Evolutionary conservation across 495 filamentous ascomycete genomes (phyloP).

Genomic region (Neurospora sp.): DNA sequence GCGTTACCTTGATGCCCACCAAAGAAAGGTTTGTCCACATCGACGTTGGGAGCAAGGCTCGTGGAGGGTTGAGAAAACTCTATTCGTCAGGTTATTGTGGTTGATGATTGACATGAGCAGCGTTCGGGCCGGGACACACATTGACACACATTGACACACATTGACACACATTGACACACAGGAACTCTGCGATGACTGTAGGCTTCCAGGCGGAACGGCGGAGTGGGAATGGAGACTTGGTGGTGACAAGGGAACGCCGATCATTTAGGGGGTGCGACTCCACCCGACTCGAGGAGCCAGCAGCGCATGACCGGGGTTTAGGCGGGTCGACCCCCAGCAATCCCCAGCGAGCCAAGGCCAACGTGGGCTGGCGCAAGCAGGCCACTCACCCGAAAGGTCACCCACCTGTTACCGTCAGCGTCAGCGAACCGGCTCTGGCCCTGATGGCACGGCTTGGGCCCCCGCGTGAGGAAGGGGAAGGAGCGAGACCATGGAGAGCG

Average conservation of each 20-base stretch:
- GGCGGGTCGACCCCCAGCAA: neutral
- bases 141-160: too few relatives aligned
- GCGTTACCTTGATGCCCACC: neutral
- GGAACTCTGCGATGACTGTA: slow-evolving; percentile 4
- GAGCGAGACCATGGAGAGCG: neutral
- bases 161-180: neutral
- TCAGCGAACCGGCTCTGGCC: neutral
- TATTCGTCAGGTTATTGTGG: slow-evolving; percentile 23
- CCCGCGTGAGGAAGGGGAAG: slow-evolving; percentile 14
- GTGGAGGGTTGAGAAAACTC: slow-evolving; percentile 29
- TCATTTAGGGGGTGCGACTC: slow-evolving; percentile 5
- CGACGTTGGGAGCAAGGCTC: slow-evolving; percentile 18
- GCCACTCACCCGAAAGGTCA: neutral
- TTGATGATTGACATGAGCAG: slow-evolving; percentile 9
- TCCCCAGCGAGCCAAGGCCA: neutral
- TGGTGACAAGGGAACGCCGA: slow-evolving; percentile 10
- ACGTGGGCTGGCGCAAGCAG: neutral
- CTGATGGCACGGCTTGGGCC: neutral
- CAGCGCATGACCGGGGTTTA: neutral
- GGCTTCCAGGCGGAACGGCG: neutral
- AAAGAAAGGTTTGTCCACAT: slow-evolving; percentile 4
- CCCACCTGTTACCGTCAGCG: neutral
- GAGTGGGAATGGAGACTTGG: neutral
- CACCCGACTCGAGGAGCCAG: neutral
- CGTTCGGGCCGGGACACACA: neutral